A percentile compares a stretch with the other conserved stretches of the same genome.
Conservation (phyloP, 495 filamentous ascomycete species). For the Cercophora newfieldiana region DNA sequence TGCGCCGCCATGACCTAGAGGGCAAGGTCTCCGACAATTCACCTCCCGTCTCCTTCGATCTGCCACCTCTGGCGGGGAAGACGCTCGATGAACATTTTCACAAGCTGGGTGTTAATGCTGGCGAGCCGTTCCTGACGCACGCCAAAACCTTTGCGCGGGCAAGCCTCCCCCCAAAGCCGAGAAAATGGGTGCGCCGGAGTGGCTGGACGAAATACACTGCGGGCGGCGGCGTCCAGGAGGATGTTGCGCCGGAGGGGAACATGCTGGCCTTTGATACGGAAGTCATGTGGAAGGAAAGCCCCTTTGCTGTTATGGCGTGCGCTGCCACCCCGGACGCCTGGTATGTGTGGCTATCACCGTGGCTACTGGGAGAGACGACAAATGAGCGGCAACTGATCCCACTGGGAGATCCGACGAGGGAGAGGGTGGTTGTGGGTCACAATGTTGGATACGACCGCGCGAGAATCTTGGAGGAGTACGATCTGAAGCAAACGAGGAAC, state of each 20-base stretch:
- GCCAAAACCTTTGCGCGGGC: slow-evolving; percentile 70
- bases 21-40: slow-evolving; percentile 81
- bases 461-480: slow-evolving; percentile 86
- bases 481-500: slow-evolving; percentile 74
- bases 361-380: slow-evolving; percentile 83
- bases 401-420: slow-evolving; percentile 67
- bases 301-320: slow-evolving; percentile 95
- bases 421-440: slow-evolving; percentile 84
- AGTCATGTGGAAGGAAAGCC: slow-evolving; percentile 90
- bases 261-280: slow-evolving; percentile 95
- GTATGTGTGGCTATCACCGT: slow-evolving; percentile 98
- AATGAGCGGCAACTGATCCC: slow-evolving; percentile 79
- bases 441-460: slow-evolving; percentile 96
- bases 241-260: slow-evolving; percentile 74
- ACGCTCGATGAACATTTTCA: slow-evolving; percentile 94
- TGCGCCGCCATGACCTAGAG: slow-evolving; percentile 82
- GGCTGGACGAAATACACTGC: slow-evolving; percentile 92
- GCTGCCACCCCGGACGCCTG: slow-evolving; percentile 83
- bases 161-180: slow-evolving; percentile 70
- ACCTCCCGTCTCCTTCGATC: slow-evolving; percentile 78
- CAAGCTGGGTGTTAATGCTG: slow-evolving; percentile 82
- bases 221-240: slow-evolving; percentile 68
- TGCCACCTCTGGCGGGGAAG: slow-evolving; percentile 75
- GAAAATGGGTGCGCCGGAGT: slow-evolving; percentile 73
- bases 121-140: slow-evolving; percentile 78